Conservation (phyloP, 169 alveolate species). For the Plasmodium coatneyi region DNA sequence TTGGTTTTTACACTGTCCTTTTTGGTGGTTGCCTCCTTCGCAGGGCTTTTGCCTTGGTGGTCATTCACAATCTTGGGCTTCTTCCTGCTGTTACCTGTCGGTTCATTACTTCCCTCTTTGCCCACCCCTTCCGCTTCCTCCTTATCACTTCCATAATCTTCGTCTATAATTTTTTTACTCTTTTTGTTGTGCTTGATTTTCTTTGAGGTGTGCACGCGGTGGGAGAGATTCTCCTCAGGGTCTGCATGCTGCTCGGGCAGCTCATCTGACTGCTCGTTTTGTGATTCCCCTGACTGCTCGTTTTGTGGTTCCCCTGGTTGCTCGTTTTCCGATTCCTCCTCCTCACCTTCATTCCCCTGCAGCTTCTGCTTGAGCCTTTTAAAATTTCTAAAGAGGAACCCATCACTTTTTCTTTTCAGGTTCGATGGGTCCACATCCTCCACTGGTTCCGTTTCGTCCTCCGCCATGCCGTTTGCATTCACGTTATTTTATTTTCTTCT, state of each 20-base stretch:
- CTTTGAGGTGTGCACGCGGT: neutral
- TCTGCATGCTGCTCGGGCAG: neutral
- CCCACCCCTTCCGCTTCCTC: neutral
- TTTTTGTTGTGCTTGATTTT: constrained; percentile 15
- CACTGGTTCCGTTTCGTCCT: neutral
- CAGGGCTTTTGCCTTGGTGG: neutral
- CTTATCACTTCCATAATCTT: constrained; percentile 19
- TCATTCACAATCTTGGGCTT: neutral
- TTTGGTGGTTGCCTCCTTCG: neutral
- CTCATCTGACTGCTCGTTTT: neutral
- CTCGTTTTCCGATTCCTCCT: neutral
- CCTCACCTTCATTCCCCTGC: constrained; percentile 1
- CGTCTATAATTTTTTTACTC: constrained; percentile 59
- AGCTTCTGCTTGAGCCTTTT: constrained; percentile 41
- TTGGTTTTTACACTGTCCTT: constrained; percentile 1
- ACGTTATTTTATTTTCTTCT: neutral
- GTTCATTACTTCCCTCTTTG: neutral
- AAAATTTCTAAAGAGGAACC: constrained; percentile 11
- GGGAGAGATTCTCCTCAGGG: neutral
- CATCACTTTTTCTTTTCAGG: constrained; percentile 60
- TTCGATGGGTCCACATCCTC: constrained; percentile 1
- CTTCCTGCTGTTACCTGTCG: neutral
- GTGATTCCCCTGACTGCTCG: neutral
- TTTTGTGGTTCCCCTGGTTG: no score
- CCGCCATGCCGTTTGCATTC: neutral